A percentile compares a stretch with the other conserved stretches of the same genome.
These are phyloP conservation scores for Tylopilus intermedius DNA, from an alignment of 768 basidiomycete genomes.

Conservation along the genomic window DNA sequence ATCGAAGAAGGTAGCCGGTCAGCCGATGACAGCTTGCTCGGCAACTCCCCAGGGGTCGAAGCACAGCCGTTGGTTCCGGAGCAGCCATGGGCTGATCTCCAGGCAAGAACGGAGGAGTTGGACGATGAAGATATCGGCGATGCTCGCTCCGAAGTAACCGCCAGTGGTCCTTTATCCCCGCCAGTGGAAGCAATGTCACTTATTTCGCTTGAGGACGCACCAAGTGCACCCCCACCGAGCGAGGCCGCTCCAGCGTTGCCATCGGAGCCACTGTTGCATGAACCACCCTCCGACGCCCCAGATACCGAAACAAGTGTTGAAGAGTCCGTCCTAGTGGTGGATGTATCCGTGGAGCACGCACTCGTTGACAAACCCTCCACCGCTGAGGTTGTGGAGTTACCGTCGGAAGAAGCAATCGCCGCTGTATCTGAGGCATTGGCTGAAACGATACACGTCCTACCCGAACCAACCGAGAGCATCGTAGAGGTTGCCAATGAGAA, in stretches of 20 bases:
- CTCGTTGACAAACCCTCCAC: slow-evolving; percentile 1
- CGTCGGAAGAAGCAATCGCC: slow-evolving; percentile 6
- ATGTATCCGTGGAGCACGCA: background rate
- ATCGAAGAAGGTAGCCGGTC: slow-evolving; percentile 6
- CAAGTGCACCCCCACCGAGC: background rate
- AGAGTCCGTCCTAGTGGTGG: slow-evolving; percentile 1
- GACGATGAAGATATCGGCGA: slow-evolving; percentile 25
- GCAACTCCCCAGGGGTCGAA: slow-evolving; percentile 11
- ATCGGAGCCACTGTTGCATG: slow-evolving; percentile 1
- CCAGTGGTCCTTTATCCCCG: slow-evolving; percentile 22
- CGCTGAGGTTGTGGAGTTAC: slow-evolving; percentile 3
- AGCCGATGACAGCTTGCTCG: slow-evolving; percentile 5
- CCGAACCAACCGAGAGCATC: slow-evolving; percentile 1
- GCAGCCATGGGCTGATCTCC: slow-evolving; percentile 11
- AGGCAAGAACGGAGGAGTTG: slow-evolving; percentile 15
- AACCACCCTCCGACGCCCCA: slow-evolving; percentile 1
- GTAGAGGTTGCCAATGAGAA: slow-evolving; percentile 7
- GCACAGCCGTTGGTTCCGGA: slow-evolving; percentile 3
- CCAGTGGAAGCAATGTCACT: slow-evolving; percentile 26
- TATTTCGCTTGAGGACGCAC: slow-evolving; percentile 22
- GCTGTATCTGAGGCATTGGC: slow-evolving; percentile 1
- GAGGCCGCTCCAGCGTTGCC: background rate
- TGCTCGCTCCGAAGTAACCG: slow-evolving; percentile 17
- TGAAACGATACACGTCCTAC: slow-evolving; percentile 4
- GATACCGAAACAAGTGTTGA: slow-evolving; percentile 9